Evolutionary conservation across 2,329 filamentous ascomycete species (phyloP), one percentile per base, ranked within the genome.

Genomic region (Sporothrix brasiliensis): DNA sequence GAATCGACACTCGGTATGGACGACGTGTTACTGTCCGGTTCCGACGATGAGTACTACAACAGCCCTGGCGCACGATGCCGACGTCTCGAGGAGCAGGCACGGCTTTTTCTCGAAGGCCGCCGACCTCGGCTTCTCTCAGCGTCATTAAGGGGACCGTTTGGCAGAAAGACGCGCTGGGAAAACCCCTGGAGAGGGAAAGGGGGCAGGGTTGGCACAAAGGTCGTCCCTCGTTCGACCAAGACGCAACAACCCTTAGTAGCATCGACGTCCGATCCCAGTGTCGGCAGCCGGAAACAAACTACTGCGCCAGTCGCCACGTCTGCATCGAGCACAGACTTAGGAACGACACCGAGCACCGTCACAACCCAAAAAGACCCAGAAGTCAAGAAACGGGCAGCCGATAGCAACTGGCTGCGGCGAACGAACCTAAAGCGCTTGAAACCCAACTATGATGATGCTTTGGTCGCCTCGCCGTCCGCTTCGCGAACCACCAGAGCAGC

Each of bases 101-200:
- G 83, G 44, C 82, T 83, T 47, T 92, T 86, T 74, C 79, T 91
- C 50, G 79, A 82, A 7, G 90, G 90, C 0, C 79, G 83, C 41
- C 76, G 82, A 1, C 84, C 89, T 0, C 75, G 85, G 30, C 81
- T 93, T 2, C 77, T 89, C 3, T 90, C 90, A 14, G 86, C 90
- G 7, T 78, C 80, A 6, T 80, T 92, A 3, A 83, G 80, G 71
- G 90, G 90, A 0, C 90, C 90, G 0, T 90, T 92, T 73, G 82
- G 84, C 58, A 77, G 75, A 69, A 75, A 79, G 53, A 81, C 78
- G 1, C 83, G 83, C 27, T 88, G 85, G 85, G 75, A 77, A 44
- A 86, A 87, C 72, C 86, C 86, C 16, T 87, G 86, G 86, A 75
- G 78, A 54, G 80, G 81, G 80, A 76, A 71, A 41, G 72, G 70